These are phyloP conservation scores for Marasmius sp. DNA, from an alignment of 1,284 basidiomycete genomes.

Conservation along the genomic window DNA sequence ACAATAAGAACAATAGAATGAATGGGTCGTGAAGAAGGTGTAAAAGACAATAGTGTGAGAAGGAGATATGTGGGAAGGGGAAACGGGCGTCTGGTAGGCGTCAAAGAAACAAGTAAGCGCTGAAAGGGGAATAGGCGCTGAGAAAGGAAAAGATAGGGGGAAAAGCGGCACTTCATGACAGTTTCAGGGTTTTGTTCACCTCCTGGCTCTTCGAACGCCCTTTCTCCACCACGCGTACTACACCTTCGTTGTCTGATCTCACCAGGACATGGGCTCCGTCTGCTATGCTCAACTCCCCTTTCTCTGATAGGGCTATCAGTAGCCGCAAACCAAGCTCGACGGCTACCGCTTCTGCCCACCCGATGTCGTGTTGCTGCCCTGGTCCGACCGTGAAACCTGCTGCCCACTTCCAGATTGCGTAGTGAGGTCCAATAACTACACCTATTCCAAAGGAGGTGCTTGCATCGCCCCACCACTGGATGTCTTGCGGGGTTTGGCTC, in stretches of 20 bases:
- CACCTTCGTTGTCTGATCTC: not conserved
- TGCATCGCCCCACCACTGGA: conserved; percentile 38
- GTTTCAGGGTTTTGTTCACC: not conserved
- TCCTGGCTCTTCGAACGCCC: not conserved
- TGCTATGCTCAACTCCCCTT: not conserved
- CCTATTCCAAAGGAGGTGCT: conserved; percentile 40
- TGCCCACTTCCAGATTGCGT: conserved; percentile 32
- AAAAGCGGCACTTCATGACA: too few relatives aligned
- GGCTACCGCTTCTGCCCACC: not conserved
- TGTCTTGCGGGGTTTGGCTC: conserved; percentile 18
- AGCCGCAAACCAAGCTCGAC: not conserved
- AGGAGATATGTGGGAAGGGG: too few relatives aligned
- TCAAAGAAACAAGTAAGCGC: too few relatives aligned
- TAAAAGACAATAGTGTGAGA: too few relatives aligned
- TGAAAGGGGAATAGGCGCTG: too few relatives aligned
- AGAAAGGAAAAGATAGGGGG: too few relatives aligned
- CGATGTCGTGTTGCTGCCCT: not conserved
- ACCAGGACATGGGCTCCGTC: not conserved
- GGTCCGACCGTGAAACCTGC: conserved; percentile 12
- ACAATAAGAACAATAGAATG: too few relatives aligned
- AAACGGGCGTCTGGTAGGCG: too few relatives aligned
- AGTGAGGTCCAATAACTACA: conserved; percentile 27
- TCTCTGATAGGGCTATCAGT: not conserved
- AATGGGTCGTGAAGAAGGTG: too few relatives aligned
- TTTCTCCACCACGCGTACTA: not conserved